Conservation (phyloP, 2,329 filamentous ascomycete species). For the Botrytis squamosa region DNA sequence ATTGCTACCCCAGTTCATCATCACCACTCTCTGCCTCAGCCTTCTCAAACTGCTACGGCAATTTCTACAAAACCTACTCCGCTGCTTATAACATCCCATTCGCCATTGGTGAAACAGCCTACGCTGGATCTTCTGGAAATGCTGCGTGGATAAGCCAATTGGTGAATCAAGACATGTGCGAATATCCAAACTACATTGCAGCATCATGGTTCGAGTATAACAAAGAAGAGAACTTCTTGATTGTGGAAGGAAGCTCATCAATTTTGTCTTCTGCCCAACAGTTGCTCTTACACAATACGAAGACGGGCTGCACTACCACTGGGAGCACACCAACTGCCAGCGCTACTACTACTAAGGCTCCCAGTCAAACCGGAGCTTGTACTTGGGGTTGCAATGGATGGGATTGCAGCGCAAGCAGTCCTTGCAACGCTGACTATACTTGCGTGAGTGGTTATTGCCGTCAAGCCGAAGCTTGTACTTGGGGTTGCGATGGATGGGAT, state of each 20-base stretch:
- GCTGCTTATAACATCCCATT: slow-evolving; percentile 18
- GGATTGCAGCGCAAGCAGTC: slow-evolving; percentile 16
- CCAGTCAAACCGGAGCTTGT: neutral
- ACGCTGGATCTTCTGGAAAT: slow-evolving; percentile 10
- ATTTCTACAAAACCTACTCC: slow-evolving; percentile 21
- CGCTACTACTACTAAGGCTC: neutral
- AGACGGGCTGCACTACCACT: slow-evolving; percentile 9
- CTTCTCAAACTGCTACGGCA: slow-evolving; percentile 13
- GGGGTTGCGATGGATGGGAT: slow-evolving; percentile 21
- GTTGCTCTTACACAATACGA: slow-evolving; percentile 16
- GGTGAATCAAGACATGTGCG: slow-evolving; percentile 22
- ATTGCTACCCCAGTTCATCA: slow-evolving; percentile 19
- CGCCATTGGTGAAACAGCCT: slow-evolving; percentile 23
- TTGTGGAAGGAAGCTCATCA: slow-evolving; percentile 18
- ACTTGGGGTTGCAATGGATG: slow-evolving; percentile 21
- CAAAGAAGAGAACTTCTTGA: slow-evolving; percentile 19
- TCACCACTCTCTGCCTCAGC: neutral
- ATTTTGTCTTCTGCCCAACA: slow-evolving; percentile 9
- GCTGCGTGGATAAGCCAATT: slow-evolving; percentile 20
- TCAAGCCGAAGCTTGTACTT: slow-evolving; percentile 11
- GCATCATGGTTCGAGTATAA: slow-evolving; percentile 24
- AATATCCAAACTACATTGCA: slow-evolving; percentile 21
- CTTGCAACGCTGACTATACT: slow-evolving; percentile 1
- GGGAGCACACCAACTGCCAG: neutral
- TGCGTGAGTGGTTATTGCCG: neutral